Evolutionary conservation across 192 early-diverging fungal species (phyloP).

Genomic region (Coemansia sp.): DNA sequence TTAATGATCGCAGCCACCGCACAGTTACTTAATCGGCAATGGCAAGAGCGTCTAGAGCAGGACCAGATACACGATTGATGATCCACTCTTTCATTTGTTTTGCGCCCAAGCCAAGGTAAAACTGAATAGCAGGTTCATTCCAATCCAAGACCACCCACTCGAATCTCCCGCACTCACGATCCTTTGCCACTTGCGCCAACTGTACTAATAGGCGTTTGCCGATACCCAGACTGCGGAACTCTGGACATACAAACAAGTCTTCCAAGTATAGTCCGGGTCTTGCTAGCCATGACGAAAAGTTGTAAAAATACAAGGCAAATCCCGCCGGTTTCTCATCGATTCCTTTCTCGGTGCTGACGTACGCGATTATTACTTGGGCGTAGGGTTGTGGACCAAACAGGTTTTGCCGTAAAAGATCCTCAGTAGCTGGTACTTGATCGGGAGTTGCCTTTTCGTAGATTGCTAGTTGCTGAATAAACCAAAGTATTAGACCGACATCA

Average conservation of each 20-base stretch:
- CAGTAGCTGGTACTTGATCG: constrained; percentile 72
- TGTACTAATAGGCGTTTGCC: constrained; percentile 71
- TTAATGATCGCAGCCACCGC: constrained; percentile 16
- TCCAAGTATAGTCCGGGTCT: constrained; percentile 83
- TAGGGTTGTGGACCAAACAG: constrained; percentile 68
- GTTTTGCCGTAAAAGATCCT: constrained; percentile 61
- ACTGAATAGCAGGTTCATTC: constrained; percentile 79
- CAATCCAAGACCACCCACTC: constrained; percentile 88
- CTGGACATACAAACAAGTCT: constrained; percentile 73
- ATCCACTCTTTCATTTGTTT: constrained; percentile 74
- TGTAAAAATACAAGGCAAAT: constrained; percentile 85
- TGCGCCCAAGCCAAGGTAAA: constrained; percentile 77
- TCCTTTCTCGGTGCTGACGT: constrained; percentile 27
- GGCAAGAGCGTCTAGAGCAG: constrained; percentile 60
- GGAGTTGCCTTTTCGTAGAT: constrained; percentile 71
- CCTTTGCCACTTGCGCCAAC: constrained; percentile 66
- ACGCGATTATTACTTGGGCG: constrained; percentile 73
- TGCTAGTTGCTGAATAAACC: constrained; percentile 76
- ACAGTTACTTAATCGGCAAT: not conserved
- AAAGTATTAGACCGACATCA: constrained; percentile 68
- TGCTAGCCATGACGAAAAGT: constrained; percentile 77
- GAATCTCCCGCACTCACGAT: constrained; percentile 71
- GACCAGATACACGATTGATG: constrained; percentile 68
- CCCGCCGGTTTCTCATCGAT: constrained; percentile 61
- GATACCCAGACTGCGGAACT: constrained; percentile 67